These are phyloP conservation scores for Mortierella sp. DNA, from an alignment of 371 early-diverging fungal genomes.

Conservation along the genomic window DNA sequence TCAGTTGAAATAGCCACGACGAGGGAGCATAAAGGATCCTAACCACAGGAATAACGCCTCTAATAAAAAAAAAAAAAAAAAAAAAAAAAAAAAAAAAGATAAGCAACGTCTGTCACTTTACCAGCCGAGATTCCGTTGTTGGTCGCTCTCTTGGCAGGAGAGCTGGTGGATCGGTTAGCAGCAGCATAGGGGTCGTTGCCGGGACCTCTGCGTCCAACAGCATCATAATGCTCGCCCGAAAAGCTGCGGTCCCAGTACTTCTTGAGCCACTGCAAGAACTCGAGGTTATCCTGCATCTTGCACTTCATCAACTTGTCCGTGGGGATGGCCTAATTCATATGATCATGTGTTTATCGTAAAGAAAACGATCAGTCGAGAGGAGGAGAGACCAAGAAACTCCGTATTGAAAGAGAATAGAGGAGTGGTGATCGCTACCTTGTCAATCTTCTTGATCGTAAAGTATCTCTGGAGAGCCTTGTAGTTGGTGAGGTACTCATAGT, in stretches of 20 bases:
- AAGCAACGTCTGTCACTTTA: neutral
- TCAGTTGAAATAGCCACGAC: too few relatives aligned
- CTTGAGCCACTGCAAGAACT: slow-evolving; percentile 85
- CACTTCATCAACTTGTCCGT: slow-evolving; percentile 78
- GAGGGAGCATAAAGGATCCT: too few relatives aligned
- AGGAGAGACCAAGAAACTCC: too few relatives aligned
- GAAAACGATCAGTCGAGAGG: too few relatives aligned
- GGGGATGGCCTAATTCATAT: slow-evolving; percentile 69
- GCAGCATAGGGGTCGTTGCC: slow-evolving; percentile 37
- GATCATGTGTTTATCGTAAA: too few relatives aligned
- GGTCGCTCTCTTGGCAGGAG: slow-evolving; percentile 36
- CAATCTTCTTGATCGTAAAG: slow-evolving; percentile 82
- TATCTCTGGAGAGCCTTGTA: slow-evolving; percentile 89
- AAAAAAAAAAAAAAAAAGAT: neutral
- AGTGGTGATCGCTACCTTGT: slow-evolving; percentile 44
- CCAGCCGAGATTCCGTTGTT: slow-evolving; percentile 28
- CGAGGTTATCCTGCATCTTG: slow-evolving; percentile 87
- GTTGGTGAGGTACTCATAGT: slow-evolving; percentile 92
- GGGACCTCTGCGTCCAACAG: slow-evolving; percentile 69
- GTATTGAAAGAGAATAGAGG: too few relatives aligned
- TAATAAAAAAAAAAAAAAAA: neutral
- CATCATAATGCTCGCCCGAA: slow-evolving; percentile 75
- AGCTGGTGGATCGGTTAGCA: slow-evolving; percentile 49
- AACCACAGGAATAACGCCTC: too few relatives aligned
- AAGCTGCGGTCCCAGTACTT: slow-evolving; percentile 77